Evolutionary conservation across 768 basidiomycete genomes (phyloP).

Genomic region (Daedaleopsis sinensis): DNA sequence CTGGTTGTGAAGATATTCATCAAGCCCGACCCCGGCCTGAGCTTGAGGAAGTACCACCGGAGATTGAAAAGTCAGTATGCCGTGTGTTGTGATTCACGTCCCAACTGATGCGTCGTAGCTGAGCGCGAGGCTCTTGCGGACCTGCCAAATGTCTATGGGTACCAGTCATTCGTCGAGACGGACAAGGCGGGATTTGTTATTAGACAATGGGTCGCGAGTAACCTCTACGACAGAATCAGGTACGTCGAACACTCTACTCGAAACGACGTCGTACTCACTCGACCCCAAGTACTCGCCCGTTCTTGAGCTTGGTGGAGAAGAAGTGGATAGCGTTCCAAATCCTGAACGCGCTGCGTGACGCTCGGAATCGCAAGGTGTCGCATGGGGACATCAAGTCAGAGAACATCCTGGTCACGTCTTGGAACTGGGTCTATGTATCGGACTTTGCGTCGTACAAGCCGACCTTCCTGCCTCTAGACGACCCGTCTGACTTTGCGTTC

Average conservation of each 20-base stretch:
- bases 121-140: conserved; percentile 85
- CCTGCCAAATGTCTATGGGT: conserved; percentile 86
- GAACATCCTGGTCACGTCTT: conserved; percentile 94
- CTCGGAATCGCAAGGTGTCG: conserved; percentile 83
- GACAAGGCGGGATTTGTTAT: conserved; percentile 96
- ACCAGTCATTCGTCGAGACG: conserved; percentile 89
- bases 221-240: conserved; percentile 97
- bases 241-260: conserved; percentile 38
- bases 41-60: conserved; percentile 71
- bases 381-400: conserved; percentile 99
- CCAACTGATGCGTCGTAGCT: conserved; percentile 45
- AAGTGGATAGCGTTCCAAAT: conserved; percentile 98
- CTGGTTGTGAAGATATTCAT: conserved; percentile 94
- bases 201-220: conserved; percentile 93
- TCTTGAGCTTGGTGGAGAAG: conserved; percentile 90
- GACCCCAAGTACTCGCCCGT: conserved; percentile 83
- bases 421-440: conserved; percentile 93
- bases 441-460: conserved; percentile 97
- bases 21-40: conserved; percentile 88
- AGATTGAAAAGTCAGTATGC: conserved; percentile 68
- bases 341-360: conserved; percentile 80
- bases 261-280: neutral
- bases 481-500: conserved; percentile 97
- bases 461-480: conserved; percentile 91
- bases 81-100: neutral